phyloP scores from a whole-genome alignment of 2,329 filamentous ascomycete species.

The Monosporascus sp. region DNA sequence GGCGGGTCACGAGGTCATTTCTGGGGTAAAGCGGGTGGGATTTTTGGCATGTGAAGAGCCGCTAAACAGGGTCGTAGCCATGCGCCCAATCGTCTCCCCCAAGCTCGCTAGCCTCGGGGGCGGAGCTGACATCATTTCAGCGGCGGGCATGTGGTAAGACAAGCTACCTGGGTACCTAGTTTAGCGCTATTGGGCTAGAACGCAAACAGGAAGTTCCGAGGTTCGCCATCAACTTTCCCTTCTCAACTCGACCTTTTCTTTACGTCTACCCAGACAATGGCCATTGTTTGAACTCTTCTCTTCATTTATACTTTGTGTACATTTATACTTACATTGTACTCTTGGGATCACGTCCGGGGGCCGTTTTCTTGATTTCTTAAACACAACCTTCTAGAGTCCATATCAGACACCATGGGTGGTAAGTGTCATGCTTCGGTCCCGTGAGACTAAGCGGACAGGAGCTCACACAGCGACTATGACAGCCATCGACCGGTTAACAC shows the following conservation, averaged over 20 bases:
- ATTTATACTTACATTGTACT: background rate
- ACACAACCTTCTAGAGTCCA: background rate
- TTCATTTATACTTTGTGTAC: background rate
- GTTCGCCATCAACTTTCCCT: background rate
- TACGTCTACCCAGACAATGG: background rate
- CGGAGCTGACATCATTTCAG: background rate
- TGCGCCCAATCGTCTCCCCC: background rate
- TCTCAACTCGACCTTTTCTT: background rate
- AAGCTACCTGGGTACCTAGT: background rate
- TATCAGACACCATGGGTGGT: conserved; percentile 15
- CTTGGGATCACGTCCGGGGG: background rate
- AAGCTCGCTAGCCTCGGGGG: background rate
- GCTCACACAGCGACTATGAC: conserved; percentile 5
- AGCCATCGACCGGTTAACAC: conserved; percentile 53
- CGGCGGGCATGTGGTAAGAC: background rate
- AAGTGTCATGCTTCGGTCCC: conserved; percentile 1
- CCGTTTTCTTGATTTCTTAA: background rate
- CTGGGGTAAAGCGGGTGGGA: background rate
- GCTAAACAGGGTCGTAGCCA: background rate
- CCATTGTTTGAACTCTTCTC: background rate
- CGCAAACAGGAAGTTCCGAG: conserved; percentile 2
- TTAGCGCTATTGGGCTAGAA: background rate
- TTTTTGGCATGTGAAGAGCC: background rate
- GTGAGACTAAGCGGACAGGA: background rate
- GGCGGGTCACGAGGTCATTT: background rate